phyloP scores from a whole-genome alignment of 345 rosid species.

The Citrus unshiu region DNA sequence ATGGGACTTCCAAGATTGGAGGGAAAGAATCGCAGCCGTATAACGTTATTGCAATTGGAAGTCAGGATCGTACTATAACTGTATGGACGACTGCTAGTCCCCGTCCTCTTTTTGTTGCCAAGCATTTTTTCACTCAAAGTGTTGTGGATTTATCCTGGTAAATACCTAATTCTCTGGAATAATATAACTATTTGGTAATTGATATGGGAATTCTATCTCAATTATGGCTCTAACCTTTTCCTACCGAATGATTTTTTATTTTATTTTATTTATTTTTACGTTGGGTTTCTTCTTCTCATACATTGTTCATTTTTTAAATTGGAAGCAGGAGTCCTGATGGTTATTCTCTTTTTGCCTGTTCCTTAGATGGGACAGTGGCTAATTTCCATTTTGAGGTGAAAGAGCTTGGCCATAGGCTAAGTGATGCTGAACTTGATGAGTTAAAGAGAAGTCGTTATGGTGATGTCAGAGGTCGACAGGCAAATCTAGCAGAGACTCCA shows the following conservation, averaged over 20 bases:
- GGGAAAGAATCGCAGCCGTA: constrained; percentile 85
- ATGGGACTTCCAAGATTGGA: constrained; percentile 75
- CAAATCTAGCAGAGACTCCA: constrained; percentile 88
- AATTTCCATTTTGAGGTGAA: constrained; percentile 80
- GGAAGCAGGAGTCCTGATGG: constrained; percentile 95
- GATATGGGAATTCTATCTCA: constrained; percentile 1
- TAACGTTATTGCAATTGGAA: constrained; percentile 96
- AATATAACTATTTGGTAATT: not conserved
- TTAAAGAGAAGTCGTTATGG: constrained; percentile 90
- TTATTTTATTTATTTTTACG: not conserved
- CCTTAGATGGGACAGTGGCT: constrained; percentile 96
- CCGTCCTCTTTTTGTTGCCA: constrained; percentile 97
- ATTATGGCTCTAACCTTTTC: not conserved
- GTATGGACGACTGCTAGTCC: constrained; percentile 99
- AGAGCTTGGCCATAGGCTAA: constrained; percentile 78
- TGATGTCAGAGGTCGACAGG: constrained; percentile 90
- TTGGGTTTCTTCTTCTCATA: constrained; percentile 1
- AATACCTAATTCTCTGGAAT: constrained; percentile 9
- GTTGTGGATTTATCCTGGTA: constrained; percentile 99
- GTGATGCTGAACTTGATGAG: constrained; percentile 78
- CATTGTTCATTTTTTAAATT: constrained; percentile 1
- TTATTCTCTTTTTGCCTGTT: constrained; percentile 92
- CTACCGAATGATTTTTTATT: not conserved
- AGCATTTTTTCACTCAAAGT: constrained; percentile 96
- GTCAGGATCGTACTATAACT: constrained; percentile 99